These are phyloP conservation scores for Scheffersomyces quercinus DNA, from an alignment of 1,139 yeast species.

Conservation along the genomic window DNA sequence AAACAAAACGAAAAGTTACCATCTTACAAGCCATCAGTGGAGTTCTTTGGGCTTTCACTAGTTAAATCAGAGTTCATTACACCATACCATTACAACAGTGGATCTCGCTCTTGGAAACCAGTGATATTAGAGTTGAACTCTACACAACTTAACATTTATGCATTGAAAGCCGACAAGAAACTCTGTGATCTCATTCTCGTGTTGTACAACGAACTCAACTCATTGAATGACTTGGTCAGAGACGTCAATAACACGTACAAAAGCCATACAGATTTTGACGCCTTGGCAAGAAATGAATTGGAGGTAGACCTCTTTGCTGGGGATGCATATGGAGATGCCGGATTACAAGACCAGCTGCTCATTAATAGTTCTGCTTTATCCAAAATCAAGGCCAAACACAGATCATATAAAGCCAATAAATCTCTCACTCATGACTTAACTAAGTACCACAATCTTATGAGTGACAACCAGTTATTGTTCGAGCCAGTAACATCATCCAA, in stretches of 20 bases:
- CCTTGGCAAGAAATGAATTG: neutral
- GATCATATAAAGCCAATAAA: slow-evolving; percentile 12
- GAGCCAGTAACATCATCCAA: slow-evolving; percentile 31
- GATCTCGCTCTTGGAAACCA: slow-evolving; percentile 43
- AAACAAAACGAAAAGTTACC: slow-evolving; percentile 31
- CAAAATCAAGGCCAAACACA: slow-evolving; percentile 18
- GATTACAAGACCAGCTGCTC: slow-evolving; percentile 11
- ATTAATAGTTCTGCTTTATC: slow-evolving; percentile 12
- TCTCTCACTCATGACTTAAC: slow-evolving; percentile 16
- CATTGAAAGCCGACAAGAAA: slow-evolving; percentile 25
- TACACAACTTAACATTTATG: slow-evolving; percentile 53
- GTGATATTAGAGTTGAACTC: slow-evolving; percentile 57
- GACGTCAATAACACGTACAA: slow-evolving; percentile 16
- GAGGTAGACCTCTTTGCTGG: slow-evolving; percentile 16
- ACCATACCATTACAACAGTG: slow-evolving; percentile 35
- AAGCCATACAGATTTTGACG: neutral
- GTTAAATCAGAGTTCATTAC: slow-evolving; percentile 39
- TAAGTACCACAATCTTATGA: slow-evolving; percentile 21
- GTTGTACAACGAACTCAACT: slow-evolving; percentile 32
- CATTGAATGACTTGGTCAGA: slow-evolving; percentile 18
- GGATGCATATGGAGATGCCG: slow-evolving; percentile 28
- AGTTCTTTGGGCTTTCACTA: slow-evolving; percentile 35
- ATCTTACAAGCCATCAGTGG: slow-evolving; percentile 31
- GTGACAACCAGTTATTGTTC: slow-evolving; percentile 35
- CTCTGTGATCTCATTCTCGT: slow-evolving; percentile 28